phyloP scores from a whole-genome alignment of 129 eudicot species.

The Mikania micrantha region DNA sequence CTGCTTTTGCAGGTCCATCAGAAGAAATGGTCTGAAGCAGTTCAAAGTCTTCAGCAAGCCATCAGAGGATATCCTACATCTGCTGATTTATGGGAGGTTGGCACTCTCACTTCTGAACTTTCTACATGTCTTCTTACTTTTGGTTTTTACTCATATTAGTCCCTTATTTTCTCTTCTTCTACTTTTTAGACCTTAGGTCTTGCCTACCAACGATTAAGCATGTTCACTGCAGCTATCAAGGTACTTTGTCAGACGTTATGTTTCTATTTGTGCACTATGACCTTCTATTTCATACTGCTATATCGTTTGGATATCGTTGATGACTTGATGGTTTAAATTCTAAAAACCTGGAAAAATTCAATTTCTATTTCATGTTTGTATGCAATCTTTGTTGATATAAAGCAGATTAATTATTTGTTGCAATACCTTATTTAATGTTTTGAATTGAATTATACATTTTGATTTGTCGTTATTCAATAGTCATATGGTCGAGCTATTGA shows the following conservation, averaged over 20 bases:
- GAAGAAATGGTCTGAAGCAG: constrained; percentile 80
- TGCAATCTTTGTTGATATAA: not conserved
- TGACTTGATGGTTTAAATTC: not conserved
- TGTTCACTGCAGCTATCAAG: constrained; percentile 98
- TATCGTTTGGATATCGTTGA: not conserved
- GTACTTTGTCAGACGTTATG: constrained; percentile 27
- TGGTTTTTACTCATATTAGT: constrained; percentile 2
- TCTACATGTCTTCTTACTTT: constrained; percentile 4
- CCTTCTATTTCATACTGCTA: not conserved
- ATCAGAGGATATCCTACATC: constrained; percentile 89
- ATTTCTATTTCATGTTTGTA: constrained; percentile 3
- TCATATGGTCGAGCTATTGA: constrained; percentile 92
- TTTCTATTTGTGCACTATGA: constrained; percentile 1
- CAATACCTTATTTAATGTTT: not conserved
- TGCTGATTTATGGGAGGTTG: constrained; percentile 97
- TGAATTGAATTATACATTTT: constrained; percentile 5
- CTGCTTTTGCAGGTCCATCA: constrained; percentile 67
- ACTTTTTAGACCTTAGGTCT: constrained; percentile 77
- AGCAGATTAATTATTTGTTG: not conserved
- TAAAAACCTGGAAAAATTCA: not conserved
- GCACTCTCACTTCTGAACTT: constrained; percentile 12
- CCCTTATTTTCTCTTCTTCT: constrained; percentile 19
- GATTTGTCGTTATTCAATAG: constrained; percentile 31
- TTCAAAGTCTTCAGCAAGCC: constrained; percentile 90
- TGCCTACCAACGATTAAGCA: constrained; percentile 86